phyloP scores from a whole-genome alignment of 768 basidiomycete genomes.

The Vararia minispora region DNA sequence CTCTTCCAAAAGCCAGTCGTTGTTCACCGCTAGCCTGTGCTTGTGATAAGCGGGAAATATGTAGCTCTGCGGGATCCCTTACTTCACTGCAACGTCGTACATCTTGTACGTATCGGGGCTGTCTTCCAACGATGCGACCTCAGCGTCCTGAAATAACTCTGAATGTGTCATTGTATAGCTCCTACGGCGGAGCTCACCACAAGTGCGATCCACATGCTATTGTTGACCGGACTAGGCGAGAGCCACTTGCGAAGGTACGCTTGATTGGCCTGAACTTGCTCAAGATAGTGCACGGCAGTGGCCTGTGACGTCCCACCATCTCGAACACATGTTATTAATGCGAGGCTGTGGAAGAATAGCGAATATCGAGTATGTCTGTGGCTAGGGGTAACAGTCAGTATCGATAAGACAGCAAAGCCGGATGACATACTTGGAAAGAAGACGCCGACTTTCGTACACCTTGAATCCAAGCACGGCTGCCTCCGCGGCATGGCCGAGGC shows the following conservation, averaged over 20 bases:
- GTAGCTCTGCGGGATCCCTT: constrained; percentile 9
- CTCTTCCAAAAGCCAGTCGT: constrained; percentile 65
- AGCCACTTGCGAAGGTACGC: constrained; percentile 48
- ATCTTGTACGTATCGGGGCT: constrained; percentile 49
- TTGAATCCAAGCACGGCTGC: constrained; percentile 54
- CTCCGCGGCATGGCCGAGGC: constrained; percentile 45
- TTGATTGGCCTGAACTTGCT: constrained; percentile 53
- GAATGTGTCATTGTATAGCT: not conserved
- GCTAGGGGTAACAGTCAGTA: constrained; percentile 21
- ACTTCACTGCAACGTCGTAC: constrained; percentile 63
- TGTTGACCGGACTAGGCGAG: constrained; percentile 59
- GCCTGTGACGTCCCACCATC: constrained; percentile 27
- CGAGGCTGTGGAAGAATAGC: constrained; percentile 60
- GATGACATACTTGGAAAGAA: constrained; percentile 50
- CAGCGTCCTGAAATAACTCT: constrained; percentile 44
- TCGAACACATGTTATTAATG: constrained; percentile 50
- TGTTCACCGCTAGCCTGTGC: constrained; percentile 49
- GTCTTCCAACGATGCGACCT: constrained; percentile 47
- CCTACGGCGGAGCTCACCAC: constrained; percentile 41
- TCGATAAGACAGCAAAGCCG: not conserved
- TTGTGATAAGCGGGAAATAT: not conserved
- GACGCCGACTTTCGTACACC: constrained; percentile 44
- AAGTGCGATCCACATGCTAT: constrained; percentile 55
- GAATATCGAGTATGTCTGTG: constrained; percentile 61
- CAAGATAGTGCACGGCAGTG: constrained; percentile 30